Conservation (phyloP, 768 basidiomycete genomes). For the Steccherinum ochraceum region DNA sequence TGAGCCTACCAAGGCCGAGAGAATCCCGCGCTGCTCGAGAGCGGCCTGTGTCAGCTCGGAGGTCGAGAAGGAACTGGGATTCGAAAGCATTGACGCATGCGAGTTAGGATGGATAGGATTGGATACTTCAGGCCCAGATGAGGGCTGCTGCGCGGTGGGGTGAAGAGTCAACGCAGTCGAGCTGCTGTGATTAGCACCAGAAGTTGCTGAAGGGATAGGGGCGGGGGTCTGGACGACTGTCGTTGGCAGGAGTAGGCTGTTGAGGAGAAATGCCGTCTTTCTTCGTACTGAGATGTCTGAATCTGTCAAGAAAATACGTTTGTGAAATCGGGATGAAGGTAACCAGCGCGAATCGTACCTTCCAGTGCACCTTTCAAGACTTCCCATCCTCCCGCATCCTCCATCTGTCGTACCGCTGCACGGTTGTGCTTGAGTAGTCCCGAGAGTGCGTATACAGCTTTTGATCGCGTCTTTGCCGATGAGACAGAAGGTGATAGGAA, state of each 20-base stretch:
- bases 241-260: constrained; percentile 55
- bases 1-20: constrained; percentile 45
- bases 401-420: constrained; percentile 52
- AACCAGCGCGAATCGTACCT: constrained; percentile 47
- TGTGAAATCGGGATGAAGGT: not conserved
- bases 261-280: constrained; percentile 74
- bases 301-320: constrained; percentile 39
- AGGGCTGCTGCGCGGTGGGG: constrained; percentile 12
- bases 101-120: constrained; percentile 63
- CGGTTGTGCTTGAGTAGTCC: constrained; percentile 74
- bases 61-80: constrained; percentile 51
- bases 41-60: constrained; percentile 43
- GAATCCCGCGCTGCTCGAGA: constrained; percentile 37
- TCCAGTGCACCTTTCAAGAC: constrained; percentile 51
- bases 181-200: not conserved
- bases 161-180: constrained; percentile 10
- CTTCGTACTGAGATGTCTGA: constrained; percentile 72
- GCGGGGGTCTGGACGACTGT: constrained; percentile 3
- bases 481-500: constrained; percentile 51
- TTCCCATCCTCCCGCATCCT: constrained; percentile 56
- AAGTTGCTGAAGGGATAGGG: not conserved
- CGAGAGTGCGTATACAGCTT: constrained; percentile 78
- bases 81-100: constrained; percentile 54
- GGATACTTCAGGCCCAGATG: not conserved
- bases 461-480: constrained; percentile 56